Evolutionary conservation across 257 asterid species (phyloP).

Genomic region (Mentha longifolia): DNA sequence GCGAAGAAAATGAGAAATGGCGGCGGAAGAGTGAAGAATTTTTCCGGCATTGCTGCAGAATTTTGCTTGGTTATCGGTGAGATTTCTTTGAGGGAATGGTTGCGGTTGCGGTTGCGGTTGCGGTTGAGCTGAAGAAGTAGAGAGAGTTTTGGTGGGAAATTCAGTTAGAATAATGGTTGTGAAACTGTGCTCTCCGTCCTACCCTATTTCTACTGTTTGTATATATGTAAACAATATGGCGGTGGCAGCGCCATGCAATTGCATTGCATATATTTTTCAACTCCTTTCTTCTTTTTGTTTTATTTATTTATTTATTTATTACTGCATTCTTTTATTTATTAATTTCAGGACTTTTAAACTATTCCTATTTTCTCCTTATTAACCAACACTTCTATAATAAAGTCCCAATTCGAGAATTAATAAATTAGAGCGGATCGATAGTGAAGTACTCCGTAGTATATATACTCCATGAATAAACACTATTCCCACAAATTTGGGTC

Average conservation of each 20-base stretch:
- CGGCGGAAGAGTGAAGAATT: background rate
- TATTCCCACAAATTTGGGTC: background rate
- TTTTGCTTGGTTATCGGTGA: slow-evolving; percentile 20
- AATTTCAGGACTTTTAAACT: background rate
- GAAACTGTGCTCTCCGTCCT: background rate
- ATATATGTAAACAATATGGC: too few relatives aligned
- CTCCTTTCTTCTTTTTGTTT: too few relatives aligned
- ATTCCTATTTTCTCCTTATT: too few relatives aligned
- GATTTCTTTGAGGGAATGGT: background rate
- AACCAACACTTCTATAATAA: too few relatives aligned
- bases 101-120: background rate
- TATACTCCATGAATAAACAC: too few relatives aligned
- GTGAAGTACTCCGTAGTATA: too few relatives aligned
- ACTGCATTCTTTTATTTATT: too few relatives aligned
- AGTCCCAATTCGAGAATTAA: background rate
- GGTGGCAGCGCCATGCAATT: background rate
- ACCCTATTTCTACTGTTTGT: too few relatives aligned
- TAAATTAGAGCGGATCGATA: background rate
- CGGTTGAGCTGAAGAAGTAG: slow-evolving; percentile 23
- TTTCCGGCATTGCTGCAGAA: slow-evolving; percentile 32
- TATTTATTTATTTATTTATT: too few relatives aligned
- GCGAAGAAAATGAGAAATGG: slow-evolving; percentile 38
- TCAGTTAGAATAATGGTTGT: slow-evolving; percentile 44
- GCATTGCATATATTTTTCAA: too few relatives aligned
- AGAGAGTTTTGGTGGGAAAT: slow-evolving; percentile 68